Evolutionary conservation across 768 basidiomycete species (phyloP).

Genomic region (Krasilnikovozyma curviuscula): DNA sequence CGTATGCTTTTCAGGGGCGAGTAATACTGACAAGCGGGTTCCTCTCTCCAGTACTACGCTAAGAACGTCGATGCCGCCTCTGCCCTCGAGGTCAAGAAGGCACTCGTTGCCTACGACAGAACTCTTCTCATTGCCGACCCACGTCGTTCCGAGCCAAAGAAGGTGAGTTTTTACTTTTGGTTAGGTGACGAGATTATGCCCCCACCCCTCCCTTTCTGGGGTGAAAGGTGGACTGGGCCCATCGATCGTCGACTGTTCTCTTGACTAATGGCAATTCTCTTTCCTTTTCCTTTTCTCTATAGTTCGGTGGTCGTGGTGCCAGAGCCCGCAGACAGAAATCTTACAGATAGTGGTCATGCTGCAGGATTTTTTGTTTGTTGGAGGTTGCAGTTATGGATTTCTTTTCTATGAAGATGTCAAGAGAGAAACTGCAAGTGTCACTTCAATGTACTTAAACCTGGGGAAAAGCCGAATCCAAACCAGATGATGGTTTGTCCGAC

Average conservation of each 20-base stretch:
- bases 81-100: constrained; percentile 96
- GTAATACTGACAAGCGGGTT: no score
- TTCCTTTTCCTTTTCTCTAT: not conserved
- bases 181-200: not conserved
- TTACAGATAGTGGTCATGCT: no score
- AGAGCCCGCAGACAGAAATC: constrained; percentile 95
- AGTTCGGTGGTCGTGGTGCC: constrained; percentile 90
- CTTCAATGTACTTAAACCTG: no score
- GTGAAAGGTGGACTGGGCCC: constrained; percentile 10
- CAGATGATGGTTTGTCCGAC: no score
- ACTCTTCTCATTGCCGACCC: constrained; percentile 32
- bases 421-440: no score
- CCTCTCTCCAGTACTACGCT: constrained; percentile 40
- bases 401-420: no score
- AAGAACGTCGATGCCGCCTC: constrained; percentile 97
- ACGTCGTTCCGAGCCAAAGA: constrained; percentile 97
- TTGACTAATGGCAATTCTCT: not conserved
- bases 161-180: constrained; percentile 23
- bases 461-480: no score
- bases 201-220: not conserved
- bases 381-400: no score
- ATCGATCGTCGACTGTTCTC: no score
- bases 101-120: constrained; percentile 80
- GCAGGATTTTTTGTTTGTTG: no score
- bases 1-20: not conserved